These are phyloP conservation scores for Solioccasus polychromus DNA, from an alignment of 768 basidiomycete genomes.

Conservation along the genomic window DNA sequence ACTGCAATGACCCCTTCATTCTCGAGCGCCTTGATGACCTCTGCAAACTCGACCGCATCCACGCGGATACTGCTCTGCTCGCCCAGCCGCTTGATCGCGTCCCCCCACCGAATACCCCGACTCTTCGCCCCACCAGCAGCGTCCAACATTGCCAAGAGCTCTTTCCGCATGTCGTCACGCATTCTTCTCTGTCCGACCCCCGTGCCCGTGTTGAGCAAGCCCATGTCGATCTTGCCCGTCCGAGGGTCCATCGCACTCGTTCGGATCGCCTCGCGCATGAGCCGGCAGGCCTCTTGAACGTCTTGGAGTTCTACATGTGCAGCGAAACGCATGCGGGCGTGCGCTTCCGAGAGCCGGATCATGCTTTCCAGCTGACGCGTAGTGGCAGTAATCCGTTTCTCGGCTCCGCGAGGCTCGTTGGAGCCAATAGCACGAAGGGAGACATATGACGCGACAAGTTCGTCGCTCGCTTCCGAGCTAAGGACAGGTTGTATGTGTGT, in stretches of 20 bases:
- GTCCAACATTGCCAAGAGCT: conserved; percentile 66
- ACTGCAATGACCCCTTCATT: conserved; percentile 86
- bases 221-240: conserved; percentile 97
- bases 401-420: conserved; percentile 79
- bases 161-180: conserved; percentile 87
- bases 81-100: conserved; percentile 74
- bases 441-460: conserved; percentile 88
- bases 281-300: conserved; percentile 86
- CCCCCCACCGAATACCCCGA: conserved; percentile 74
- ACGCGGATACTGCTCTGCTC: conserved; percentile 84
- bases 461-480: conserved; percentile 78
- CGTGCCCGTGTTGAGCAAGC: conserved; percentile 90
- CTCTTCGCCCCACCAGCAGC: conserved; percentile 43
- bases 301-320: conserved; percentile 83
- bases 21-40: conserved; percentile 74
- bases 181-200: conserved; percentile 82
- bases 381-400: conserved; percentile 96
- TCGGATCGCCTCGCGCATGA: conserved; percentile 95
- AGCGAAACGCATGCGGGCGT: conserved; percentile 94
- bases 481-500: conserved; percentile 82
- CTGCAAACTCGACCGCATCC: conserved; percentile 75
- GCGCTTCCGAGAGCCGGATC: conserved; percentile 94
- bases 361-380: conserved; percentile 96
- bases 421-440: conserved; percentile 88
- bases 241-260: conserved; percentile 94